Percentiles rank a stretch among this genome's conserved stretches.
These are phyloP conservation scores for Cyberlindnera mycetangii DNA, from an alignment of 805 yeast species.

Conservation along the genomic window DNA sequence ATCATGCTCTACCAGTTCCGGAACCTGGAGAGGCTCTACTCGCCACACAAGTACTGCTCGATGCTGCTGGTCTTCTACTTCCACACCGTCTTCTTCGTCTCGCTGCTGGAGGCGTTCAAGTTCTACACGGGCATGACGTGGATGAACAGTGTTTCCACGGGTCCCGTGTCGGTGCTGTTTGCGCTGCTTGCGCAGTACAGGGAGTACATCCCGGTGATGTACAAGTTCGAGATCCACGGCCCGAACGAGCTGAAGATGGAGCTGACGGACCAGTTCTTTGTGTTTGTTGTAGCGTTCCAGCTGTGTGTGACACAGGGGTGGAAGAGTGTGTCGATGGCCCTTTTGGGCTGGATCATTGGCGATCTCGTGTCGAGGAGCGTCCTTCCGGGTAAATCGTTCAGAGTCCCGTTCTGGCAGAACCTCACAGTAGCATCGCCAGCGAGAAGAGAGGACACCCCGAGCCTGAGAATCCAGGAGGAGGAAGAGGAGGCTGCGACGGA, in stretches of 20 bases:
- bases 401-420: slow-evolving; percentile 32
- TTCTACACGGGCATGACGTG: slow-evolving; percentile 19
- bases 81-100: slow-evolving; percentile 17
- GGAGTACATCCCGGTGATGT: slow-evolving; percentile 37
- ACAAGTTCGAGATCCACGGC: slow-evolving; percentile 33
- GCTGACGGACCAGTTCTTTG: slow-evolving; percentile 33
- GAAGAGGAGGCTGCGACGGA: slow-evolving; percentile 24
- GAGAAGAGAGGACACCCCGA: slow-evolving; percentile 11
- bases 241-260: slow-evolving; percentile 16
- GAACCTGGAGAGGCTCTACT: slow-evolving; percentile 36
- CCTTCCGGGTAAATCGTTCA: slow-evolving; percentile 38
- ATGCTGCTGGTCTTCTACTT: slow-evolving; percentile 14
- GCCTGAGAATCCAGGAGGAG: slow-evolving; percentile 5
- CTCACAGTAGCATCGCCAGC: background rate
- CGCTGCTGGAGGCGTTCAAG: slow-evolving; percentile 16
- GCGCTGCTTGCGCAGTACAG: slow-evolving; percentile 35
- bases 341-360: slow-evolving; percentile 38
- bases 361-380: slow-evolving; percentile 33
- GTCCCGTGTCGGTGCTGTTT: slow-evolving; percentile 35
- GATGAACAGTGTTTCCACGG: slow-evolving; percentile 23
- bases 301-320: slow-evolving; percentile 31
- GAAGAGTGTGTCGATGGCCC: slow-evolving; percentile 27
- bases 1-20: slow-evolving; percentile 37
- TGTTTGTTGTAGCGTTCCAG: slow-evolving; percentile 33
- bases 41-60: slow-evolving; percentile 34